Evolutionary conservation across 2,329 filamentous ascomycete species (phyloP), one percentile per base, ranked within the genome.

Genomic region (Drechslerella coelobrocha): DNA sequence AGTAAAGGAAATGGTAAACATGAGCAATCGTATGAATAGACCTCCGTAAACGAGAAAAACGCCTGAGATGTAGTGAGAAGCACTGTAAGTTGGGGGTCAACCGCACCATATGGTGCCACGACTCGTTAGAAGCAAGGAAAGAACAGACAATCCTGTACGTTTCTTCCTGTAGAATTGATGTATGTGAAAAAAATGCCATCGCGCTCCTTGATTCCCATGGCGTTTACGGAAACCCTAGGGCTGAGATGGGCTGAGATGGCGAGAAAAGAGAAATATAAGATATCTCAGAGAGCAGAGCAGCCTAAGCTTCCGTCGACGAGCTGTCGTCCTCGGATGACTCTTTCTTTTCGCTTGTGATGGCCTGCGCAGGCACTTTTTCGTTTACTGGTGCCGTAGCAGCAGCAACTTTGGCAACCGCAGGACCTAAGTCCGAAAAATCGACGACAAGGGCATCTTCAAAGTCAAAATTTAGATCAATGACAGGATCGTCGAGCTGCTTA

Each of bases 391-490:
- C 39, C 6, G 37, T 52, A 23, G 31, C 50, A 14, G 68, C 55
- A 5, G 56, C 61, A 53, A 61, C 52, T 53, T 72, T 72, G 23
- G 60, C 54, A 37, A 47, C 56, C n/a, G 57, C 41, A 39, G 68
- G 50, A 2, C 66, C 68, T 10, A 72, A 48, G 31, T 72, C 68
- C 21, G 68, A 72, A 57, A 72, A 72, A 48, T 72, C 68, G 6
- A 72, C 68, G 5, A 72, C 68, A 26, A 72, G 61, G 1, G 60
- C 56, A n/a, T 55, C 27, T 24, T 66, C 68, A 48, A 72, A 66
- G 29, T 72, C 68, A 27, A 72, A 66, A 54, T 72, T 47, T 48
- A 72, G 39, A 52, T 66, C 68, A 12, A 72, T 72, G 26, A 55
- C 50, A 1, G 54, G 27, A 21, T 63, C 34, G 14, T 39, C 27